Percentiles rank a stretch among this genome's conserved stretches.
Evolutionary conservation across 805 yeast species (phyloP).

Genomic region (Blastobotrys attinorum): DNA sequence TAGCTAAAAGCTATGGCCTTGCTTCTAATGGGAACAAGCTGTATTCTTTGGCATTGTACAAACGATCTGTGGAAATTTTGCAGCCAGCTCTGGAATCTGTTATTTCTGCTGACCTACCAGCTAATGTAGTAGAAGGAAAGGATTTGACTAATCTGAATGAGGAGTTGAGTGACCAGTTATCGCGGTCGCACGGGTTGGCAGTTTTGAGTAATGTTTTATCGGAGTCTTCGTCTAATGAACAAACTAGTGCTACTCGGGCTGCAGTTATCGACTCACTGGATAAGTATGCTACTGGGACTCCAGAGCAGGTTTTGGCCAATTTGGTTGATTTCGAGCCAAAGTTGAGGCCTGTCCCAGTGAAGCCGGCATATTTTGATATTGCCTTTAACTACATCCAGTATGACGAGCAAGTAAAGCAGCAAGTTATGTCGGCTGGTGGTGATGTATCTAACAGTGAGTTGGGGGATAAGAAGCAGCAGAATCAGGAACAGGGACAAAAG

Average conservation of each 20-base stretch:
- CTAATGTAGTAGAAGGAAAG: constrained; percentile 12
- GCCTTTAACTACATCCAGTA: constrained; percentile 74
- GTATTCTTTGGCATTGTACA: constrained; percentile 26
- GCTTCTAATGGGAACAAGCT: constrained; percentile 21
- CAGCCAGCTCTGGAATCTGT: not conserved
- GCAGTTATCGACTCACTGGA: constrained; percentile 41
- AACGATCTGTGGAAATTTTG: constrained; percentile 22
- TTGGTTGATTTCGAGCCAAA: constrained; percentile 28
- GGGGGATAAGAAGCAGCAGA: not conserved
- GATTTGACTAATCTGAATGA: not conserved
- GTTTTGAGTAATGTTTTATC: constrained; percentile 17
- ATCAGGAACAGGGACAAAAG: not conserved
- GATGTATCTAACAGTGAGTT: constrained; percentile 7
- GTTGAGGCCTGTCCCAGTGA: constrained; percentile 60
- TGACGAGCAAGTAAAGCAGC: constrained; percentile 16
- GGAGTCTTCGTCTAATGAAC: constrained; percentile 18
- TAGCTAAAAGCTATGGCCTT: constrained; percentile 35
- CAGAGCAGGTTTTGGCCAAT: constrained; percentile 19
- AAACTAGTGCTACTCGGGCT: not conserved
- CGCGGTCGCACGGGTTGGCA: constrained; percentile 29
- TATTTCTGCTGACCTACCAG: not conserved
- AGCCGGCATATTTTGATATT: constrained; percentile 87
- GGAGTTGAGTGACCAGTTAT: constrained; percentile 10
- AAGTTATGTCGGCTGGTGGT: constrained; percentile 11
- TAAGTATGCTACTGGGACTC: constrained; percentile 31